Base-by-base conservation (phyloP, 345 rosid species). In the Eutrema heterophyllum region DNA sequence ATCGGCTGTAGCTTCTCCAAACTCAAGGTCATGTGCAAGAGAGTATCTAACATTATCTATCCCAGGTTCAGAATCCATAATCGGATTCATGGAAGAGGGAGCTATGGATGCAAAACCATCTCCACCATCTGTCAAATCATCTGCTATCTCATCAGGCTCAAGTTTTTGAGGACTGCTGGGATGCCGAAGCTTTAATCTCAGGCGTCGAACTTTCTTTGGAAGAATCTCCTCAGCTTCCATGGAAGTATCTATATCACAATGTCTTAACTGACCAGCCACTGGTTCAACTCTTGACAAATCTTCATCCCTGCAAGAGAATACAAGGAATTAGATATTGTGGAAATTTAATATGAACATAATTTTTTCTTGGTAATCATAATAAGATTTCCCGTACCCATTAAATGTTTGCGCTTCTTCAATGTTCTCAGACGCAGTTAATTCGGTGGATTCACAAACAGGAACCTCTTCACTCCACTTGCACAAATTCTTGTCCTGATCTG, bases 301-400 rank as follows among this genome's bases (percentile, higher is more conserved):
- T 50, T 71, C 75, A 59, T 70, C 82, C 85, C 95, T 89, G 85
- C 82, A 85, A 82, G 80, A 69, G 15, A 79, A 67, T n/a, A 79
- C 50, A 67, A 24, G 60, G 58, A 56, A 61, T 62, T 44, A 73
- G 16, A 40, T 65, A 70, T 44, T 40, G 55, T 30, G 53, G 39
- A 40, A 39, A 78, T 58, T 24, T 36, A 40, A 51, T 13, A 69
- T 44, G 15, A 51, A 49, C 21, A 38, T 36, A 46, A 45, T 7
- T 36, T 64, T 21, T 66, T 60, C 64, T 55, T 29, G 14, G 35
- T 48, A 26, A 73, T 38, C 38, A 71, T 71, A 61, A 64, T 35
- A 33, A 82, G 64, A 73, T 69, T 38, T 72, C 46, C 71, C 84
- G 59, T 78, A 87, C 96, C 84, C 64, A 64, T 78, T 77, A 45